Conservation (phyloP, 2,329 filamentous ascomycete genomes). For the Hymenoscyphus salicellus region DNA sequence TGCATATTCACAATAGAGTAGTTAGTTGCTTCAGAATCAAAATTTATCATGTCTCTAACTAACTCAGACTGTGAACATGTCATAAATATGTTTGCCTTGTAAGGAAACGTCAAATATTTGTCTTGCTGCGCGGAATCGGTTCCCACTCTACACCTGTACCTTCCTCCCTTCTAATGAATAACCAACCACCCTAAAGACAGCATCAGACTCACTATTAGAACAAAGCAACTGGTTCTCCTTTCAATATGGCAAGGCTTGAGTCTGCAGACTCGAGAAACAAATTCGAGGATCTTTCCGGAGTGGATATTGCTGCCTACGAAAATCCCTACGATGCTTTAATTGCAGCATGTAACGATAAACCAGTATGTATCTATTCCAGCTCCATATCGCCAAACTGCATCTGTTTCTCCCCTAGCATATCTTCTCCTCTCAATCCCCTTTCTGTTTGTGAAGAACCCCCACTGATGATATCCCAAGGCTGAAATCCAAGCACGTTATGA, state of each 20-base stretch:
- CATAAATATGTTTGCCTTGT: no score
- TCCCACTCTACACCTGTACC: no score
- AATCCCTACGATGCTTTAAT: conserved; percentile 38
- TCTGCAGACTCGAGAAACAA: conserved; percentile 33
- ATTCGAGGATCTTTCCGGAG: conserved; percentile 36
- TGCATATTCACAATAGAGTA: background rate
- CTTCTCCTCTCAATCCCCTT: background rate
- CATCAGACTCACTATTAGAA: background rate
- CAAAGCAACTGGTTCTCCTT: background rate
- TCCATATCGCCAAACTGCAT: background rate
- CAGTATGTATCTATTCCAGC: conserved; percentile 24
- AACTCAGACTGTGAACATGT: no score
- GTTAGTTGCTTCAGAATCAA: no score
- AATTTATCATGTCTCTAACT: no score
- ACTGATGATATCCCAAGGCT: conserved; percentile 18
- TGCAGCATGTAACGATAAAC: conserved; percentile 34
- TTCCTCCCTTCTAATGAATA: background rate
- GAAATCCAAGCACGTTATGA: conserved; percentile 52
- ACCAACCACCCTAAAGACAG: background rate
- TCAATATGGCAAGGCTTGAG: conserved; percentile 11
- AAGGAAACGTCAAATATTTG: no score
- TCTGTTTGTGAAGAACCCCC: background rate
- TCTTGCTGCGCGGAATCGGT: no score
- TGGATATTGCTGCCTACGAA: conserved; percentile 29
- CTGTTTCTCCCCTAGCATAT: background rate